Evolutionary conservation across 2,329 filamentous ascomycete genomes (phyloP), one percentile per base, ranked within the genome.

Genomic region (Exophiala spinifera): DNA sequence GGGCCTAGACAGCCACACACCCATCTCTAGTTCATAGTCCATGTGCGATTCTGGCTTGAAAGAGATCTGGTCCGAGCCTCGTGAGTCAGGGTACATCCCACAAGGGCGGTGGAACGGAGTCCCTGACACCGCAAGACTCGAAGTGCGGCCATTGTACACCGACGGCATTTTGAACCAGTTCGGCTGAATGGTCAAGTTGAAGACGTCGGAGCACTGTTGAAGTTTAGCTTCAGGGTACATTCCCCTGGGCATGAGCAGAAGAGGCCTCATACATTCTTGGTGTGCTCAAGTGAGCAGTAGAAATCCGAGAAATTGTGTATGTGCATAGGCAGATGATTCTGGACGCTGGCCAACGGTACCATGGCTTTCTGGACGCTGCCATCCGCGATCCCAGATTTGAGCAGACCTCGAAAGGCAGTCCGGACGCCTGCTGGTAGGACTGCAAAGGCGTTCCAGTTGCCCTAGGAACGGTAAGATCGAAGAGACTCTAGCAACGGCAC

Each of bases 1-100:
- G 0, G 75, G 73, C 6, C 67, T 66, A 3, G 72, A 72, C 5
- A 79, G 64, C 23, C 77, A 70, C 11, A 71, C 71, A 1, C 74
- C 76, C 63, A 79, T 68, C 56, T 79, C 77, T 3, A 79, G 66
- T 59, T 79, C 76, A 49, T 76, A 79, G 59, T 79, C 77, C 21
- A 79, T 64, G 19, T 43, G 40, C 17, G 40, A 43, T 23, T 43
- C 40, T n/a, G 40, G 40, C 2, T 72, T 72, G 54, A 74, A 76
- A 10, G 48, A 42, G 11, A 43, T 25, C 15, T 21, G 17, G 28
- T 44, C 20, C 8, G 37, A 25, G n/a, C 20, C 23, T 19, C 21
- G 48, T n/a, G 23, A 17, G 17, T 31, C 17, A 7, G 51, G 34
- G 57, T 65, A 76, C 33, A 77, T 74, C 0, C 79, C 79, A 1